Base-by-base conservation (phyloP, 768 basidiomycete genomes). In the Leccinum uliginosum region DNA sequence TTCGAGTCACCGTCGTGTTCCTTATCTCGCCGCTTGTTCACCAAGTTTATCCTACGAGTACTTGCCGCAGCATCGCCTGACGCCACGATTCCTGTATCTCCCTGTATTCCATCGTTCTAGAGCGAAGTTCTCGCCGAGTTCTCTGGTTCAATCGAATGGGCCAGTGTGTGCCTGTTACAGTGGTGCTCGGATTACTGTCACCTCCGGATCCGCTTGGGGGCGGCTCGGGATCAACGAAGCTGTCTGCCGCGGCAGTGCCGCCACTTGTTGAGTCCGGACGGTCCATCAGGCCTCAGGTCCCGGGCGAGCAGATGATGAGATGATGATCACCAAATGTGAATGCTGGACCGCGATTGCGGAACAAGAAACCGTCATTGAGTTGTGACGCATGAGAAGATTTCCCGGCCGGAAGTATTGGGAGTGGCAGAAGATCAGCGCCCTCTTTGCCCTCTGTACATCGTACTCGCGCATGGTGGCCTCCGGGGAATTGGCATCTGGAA, bases 381-480 rank as follows among this genome's bases (percentile, higher is more conserved):
- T 54, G 69, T 61, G 66, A 62, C 12, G 53, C 40, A 26, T 46
- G 55, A 12, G 54, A 56, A 50, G 62, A 68, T 51, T 73, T 71
- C 26, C 67, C 74, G 0, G 80, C 67, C 74, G 0, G 80, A 80
- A 50, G 73, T 62, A 10, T 69, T 72, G 19, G 85, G 84, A 48
- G 85, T 85, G 34, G 79, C 72, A 49, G 73, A 35, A 76, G 49
- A 10, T 60, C 67, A 50, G 59, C 49, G 34, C 38, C 49, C 51
- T 53, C 40, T 43, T 63, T 46, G 65, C 60, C 50, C 57, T 63
- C 56, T 21, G 55, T n/a, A n/a, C 62, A 4, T 66, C 71, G 47
- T 71, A 69, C 45, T 62, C 43, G 57, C 60, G 62, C 60, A 67
- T 65, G 21, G 64, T 59, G 44, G 30, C 53, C 30, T 59, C n/a